Conservation (phyloP, 2,329 filamentous ascomycete genomes). For the Beauveria australis region DNA sequence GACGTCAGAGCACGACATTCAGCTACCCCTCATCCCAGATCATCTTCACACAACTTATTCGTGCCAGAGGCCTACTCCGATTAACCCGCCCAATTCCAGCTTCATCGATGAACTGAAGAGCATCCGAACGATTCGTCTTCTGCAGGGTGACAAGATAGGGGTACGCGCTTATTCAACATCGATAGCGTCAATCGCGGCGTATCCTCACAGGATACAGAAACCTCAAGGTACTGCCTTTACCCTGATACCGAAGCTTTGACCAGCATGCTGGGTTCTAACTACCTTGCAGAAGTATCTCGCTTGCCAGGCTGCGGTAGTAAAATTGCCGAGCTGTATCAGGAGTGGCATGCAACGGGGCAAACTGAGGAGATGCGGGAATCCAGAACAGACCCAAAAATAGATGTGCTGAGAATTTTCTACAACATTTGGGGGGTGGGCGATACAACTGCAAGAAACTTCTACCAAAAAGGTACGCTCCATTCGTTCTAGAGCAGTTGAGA, state of each 20-base stretch:
- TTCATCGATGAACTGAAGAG: constrained; percentile 71
- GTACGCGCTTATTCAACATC: constrained; percentile 80
- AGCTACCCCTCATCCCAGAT: constrained; percentile 58
- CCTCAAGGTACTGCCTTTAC: constrained; percentile 27
- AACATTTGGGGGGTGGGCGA: constrained; percentile 89
- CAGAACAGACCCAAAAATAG: constrained; percentile 55
- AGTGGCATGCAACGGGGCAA: constrained; percentile 56
- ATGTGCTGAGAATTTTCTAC: constrained; percentile 62
- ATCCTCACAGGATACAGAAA: constrained; percentile 48
- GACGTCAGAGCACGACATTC: constrained; percentile 68
- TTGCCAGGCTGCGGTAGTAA: constrained; percentile 78
- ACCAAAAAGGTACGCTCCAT: constrained; percentile 43
- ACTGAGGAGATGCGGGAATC: constrained; percentile 58
- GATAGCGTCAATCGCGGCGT: constrained; percentile 76
- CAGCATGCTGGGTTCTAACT: neutral
- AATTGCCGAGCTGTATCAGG: constrained; percentile 67
- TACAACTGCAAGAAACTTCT: constrained; percentile 73
- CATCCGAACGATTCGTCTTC: constrained; percentile 61
- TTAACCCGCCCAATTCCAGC: constrained; percentile 59
- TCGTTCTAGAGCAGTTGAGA: neutral
- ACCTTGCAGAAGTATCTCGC: constrained; percentile 34
- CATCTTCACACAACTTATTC: constrained; percentile 59
- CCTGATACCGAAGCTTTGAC: neutral
- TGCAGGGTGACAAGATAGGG: constrained; percentile 70
- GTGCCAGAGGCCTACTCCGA: constrained; percentile 69